phyloP scores from a whole-genome alignment of 306 rosid genomes.

The Pyrus pyrifolia region DNA sequence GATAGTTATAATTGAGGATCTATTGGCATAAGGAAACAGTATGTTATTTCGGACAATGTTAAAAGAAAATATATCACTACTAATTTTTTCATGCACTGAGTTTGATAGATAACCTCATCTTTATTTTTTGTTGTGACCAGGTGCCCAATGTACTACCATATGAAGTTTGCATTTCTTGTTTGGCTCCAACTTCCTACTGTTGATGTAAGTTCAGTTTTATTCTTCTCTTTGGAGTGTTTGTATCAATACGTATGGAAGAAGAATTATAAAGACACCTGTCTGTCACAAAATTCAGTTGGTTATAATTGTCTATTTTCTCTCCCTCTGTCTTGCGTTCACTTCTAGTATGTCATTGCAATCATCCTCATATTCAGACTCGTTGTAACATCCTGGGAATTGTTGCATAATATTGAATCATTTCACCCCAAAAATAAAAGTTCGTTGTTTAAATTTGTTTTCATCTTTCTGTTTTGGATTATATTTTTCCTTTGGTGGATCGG shows the following conservation, averaged over 20 bases:
- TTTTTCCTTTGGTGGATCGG: background rate
- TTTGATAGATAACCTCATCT: background rate
- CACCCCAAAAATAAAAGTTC: no score
- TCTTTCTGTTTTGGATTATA: background rate
- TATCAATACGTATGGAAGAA: background rate
- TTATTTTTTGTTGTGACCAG: slow-evolving; percentile 27
- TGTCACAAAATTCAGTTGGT: background rate
- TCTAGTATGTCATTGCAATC: background rate
- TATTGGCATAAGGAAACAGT: background rate
- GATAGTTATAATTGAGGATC: background rate
- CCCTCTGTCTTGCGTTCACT: background rate
- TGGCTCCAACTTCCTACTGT: slow-evolving; percentile 95
- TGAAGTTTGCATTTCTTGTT: slow-evolving; percentile 91
- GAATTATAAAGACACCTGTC: background rate
- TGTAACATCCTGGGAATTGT: background rate
- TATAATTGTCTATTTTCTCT: background rate
- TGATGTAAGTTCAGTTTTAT: slow-evolving; percentile 39
- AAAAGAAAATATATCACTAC: background rate
- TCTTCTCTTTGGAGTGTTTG: background rate
- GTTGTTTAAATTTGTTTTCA: background rate
- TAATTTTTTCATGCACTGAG: background rate
- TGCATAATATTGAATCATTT: background rate
- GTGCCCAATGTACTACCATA: slow-evolving; percentile 85
- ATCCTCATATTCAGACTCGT: background rate
- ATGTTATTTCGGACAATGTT: background rate